phyloP scores from a whole-genome alignment of 176 grass and related monocot genomes.

The Miscanthus lutarioriparius region DNA sequence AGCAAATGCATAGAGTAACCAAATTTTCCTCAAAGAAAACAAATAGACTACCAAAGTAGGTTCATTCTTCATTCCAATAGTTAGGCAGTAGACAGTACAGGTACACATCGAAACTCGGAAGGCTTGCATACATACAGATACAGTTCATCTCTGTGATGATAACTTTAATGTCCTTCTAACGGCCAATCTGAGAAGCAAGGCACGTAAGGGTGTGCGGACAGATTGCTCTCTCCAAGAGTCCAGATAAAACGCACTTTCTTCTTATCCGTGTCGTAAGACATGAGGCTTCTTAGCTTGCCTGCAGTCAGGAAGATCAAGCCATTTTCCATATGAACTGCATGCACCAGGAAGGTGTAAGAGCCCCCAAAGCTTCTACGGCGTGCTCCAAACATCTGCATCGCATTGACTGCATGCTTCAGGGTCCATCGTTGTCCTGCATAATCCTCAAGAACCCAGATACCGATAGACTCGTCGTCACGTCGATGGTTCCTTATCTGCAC shows the following conservation, averaged over 20 bases:
- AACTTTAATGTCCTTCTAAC: not conserved
- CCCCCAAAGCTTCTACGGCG: not conserved
- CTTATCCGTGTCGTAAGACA: not conserved
- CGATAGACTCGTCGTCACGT: not conserved
- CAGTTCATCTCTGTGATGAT: too few relatives aligned
- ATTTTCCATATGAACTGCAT: not conserved
- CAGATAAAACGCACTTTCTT: not conserved
- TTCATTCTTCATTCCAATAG: too few relatives aligned
- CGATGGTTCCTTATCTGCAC: not conserved
- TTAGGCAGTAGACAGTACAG: too few relatives aligned
- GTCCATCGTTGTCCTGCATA: not conserved
- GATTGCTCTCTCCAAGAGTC: not conserved
- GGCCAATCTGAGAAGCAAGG: not conserved
- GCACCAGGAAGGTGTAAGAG: not conserved
- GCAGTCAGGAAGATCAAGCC: not conserved
- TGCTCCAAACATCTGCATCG: not conserved
- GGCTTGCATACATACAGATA: too few relatives aligned
- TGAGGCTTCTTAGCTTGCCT: not conserved
- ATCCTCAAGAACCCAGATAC: conserved; percentile 7
- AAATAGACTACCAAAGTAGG: too few relatives aligned
- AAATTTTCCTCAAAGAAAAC: too few relatives aligned
- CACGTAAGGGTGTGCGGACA: not conserved
- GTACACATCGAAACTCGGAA: too few relatives aligned
- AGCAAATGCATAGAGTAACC: too few relatives aligned
- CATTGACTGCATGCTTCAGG: not conserved